phyloP scores from a whole-genome alignment of 768 basidiomycete species.

The Panaeolus papilionaceus region DNA sequence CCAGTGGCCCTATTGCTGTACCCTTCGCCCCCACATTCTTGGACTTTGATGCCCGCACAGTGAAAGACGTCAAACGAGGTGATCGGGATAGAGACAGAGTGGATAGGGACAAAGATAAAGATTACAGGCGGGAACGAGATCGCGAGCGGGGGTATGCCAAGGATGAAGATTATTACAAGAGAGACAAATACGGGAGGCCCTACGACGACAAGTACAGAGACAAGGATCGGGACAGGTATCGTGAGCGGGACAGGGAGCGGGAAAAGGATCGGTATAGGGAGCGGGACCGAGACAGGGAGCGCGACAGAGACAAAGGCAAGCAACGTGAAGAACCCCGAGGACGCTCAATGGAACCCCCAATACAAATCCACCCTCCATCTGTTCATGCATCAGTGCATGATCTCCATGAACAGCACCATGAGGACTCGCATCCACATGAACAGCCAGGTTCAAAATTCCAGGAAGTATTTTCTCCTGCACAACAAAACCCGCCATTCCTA shows the following conservation, averaged over 20 bases:
- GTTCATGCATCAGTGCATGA: constrained; percentile 17
- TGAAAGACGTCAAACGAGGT: constrained; percentile 20
- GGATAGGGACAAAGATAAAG: constrained; percentile 16
- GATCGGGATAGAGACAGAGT: constrained; percentile 26
- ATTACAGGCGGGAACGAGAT: constrained; percentile 23
- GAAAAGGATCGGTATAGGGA: constrained; percentile 27
- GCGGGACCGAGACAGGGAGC: constrained; percentile 20
- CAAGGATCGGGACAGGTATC: constrained; percentile 28
- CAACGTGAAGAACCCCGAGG: constrained; percentile 20
- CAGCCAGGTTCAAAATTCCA: constrained; percentile 33
- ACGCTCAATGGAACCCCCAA: neutral
- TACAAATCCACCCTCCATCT: constrained; percentile 14
- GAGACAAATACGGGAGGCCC: constrained; percentile 20
- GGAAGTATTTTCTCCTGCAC: constrained; percentile 35
- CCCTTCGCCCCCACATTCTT: constrained; percentile 29
- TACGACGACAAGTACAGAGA: constrained; percentile 22
- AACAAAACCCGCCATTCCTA: constrained; percentile 24
- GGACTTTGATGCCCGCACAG: constrained; percentile 19
- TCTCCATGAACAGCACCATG: constrained; percentile 13
- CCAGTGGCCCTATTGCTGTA: constrained; percentile 26
- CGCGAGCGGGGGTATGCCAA: constrained; percentile 25
- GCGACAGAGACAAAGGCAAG: constrained; percentile 20
- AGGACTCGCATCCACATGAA: constrained; percentile 21
- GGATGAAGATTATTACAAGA: constrained; percentile 29
- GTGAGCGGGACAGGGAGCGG: constrained; percentile 29